phyloP scores from a whole-genome alignment of 495 filamentous ascomycete species.

The Talaromyces thailandensis region DNA sequence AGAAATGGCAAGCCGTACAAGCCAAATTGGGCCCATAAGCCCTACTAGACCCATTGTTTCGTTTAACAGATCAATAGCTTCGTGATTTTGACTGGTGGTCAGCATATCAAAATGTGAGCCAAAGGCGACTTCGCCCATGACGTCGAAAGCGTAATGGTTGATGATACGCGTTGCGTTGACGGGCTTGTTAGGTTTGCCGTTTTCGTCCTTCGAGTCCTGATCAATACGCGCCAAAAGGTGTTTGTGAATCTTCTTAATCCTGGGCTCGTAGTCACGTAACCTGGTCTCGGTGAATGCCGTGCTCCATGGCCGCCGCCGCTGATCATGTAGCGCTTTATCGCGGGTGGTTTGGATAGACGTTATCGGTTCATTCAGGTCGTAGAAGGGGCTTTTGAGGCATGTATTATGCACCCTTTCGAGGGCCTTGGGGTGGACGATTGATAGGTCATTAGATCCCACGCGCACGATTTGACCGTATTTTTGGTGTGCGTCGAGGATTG shows the following conservation, averaged over 20 bases:
- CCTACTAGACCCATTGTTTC: conserved; percentile 15
- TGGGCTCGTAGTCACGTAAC: background rate
- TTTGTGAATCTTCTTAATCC: background rate
- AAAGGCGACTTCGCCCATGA: conserved; percentile 36
- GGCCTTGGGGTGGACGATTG: conserved; percentile 23
- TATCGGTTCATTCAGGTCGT: conserved; percentile 17
- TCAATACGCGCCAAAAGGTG: background rate
- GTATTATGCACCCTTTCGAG: background rate
- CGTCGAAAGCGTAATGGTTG: conserved; percentile 19
- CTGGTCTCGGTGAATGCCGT: conserved; percentile 14
- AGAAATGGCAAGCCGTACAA: conserved; percentile 19
- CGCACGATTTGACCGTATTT: conserved; percentile 34
- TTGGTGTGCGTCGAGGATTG: conserved; percentile 18
- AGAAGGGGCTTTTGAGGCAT: conserved; percentile 22
- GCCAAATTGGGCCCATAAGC: conserved; percentile 21
- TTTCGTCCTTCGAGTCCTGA: background rate
- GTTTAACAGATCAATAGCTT: background rate
- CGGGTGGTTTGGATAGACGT: conserved; percentile 20
- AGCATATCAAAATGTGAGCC: conserved; percentile 28
- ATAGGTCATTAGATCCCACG: conserved; percentile 24
- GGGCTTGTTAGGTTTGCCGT: background rate
- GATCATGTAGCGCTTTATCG: conserved; percentile 15
- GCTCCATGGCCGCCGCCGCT: conserved; percentile 26
- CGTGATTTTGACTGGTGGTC: conserved; percentile 16
- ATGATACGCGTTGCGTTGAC: background rate